Base-by-base conservation (phyloP, 2,329 filamentous ascomycete genomes). In the Septoria linicola region DNA sequence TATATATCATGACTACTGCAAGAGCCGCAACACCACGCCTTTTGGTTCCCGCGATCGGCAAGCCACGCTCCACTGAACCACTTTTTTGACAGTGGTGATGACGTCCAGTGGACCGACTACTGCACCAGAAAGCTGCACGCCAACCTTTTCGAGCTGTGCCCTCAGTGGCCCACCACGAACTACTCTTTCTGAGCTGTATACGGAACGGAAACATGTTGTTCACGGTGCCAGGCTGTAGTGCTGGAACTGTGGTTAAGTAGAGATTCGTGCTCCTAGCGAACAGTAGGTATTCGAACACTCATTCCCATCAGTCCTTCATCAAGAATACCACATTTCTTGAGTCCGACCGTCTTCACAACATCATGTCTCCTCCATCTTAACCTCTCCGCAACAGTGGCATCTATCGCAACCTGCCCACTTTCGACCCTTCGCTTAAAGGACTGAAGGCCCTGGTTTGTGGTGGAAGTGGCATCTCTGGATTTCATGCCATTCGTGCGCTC, bases 401-500 rank as follows among this genome's bases (percentile, higher is more conserved):
- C 49, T 76, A 72, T 53, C 72, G 75, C 59, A 75, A 73, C 42
- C 69, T 78, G 0, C 74, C 75, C 0, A 68, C 69, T 19, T 76
- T 71, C 50, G 65, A 72, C 13, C 56, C 67, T 3, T 63, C 65
- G 0, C 50, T 71, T 41, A 70, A 71, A 50, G 68, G 66, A 5
- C 66, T 78, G 21, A 76, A 73, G 0, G 76, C 75, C 3, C 71
- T 79, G 27, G 69, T 79, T 21, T 75, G 72, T 1, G 76, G 76
- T 2, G 73, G 74, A 30, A 79, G 76, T 65, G 76, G 75, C 2
- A 74, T 79, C 13, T 76, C 74, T 0, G 76, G 76, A 1, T 69
- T 73, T 48, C 69, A 75, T 59, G 75, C 76, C 65, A 61, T 78
- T 17, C 72, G 72, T 6, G 74, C 73, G 0, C 68, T 79, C 1